Percentiles rank a stretch among this genome's conserved stretches.
Conservation (phyloP, 1,284 basidiomycete species). For the Heimioporus punctisporus region DNA sequence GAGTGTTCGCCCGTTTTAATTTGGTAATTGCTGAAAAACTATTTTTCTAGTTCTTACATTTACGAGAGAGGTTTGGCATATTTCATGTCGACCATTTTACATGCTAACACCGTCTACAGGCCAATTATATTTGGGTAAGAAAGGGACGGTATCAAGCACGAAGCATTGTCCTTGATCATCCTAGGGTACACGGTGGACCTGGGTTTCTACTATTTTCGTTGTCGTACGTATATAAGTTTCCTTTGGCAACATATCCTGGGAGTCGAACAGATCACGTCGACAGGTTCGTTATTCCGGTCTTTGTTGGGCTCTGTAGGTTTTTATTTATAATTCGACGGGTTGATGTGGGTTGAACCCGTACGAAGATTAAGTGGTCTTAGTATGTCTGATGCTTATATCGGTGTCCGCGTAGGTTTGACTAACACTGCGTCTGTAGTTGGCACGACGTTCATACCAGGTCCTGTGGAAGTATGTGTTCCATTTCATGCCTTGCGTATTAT, state of each 20-base stretch:
- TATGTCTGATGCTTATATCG: background rate
- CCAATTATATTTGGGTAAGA: conserved; percentile 13
- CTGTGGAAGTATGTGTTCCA: background rate
- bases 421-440: background rate
- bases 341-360: background rate
- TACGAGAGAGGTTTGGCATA: conserved; percentile 3
- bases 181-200: conserved; percentile 4
- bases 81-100: background rate
- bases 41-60: conserved; percentile 6
- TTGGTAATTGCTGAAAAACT: background rate
- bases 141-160: too few species aligned
- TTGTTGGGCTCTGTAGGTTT: background rate
- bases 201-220: conserved; percentile 9
- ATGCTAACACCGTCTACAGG: background rate
- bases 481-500: background rate
- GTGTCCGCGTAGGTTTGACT: background rate
- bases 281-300: conserved; percentile 10
- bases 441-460: background rate
- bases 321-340: background rate
- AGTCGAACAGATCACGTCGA: background rate
- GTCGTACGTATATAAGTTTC: background rate
- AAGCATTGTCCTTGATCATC: background rate
- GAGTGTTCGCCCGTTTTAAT: background rate
- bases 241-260: background rate
- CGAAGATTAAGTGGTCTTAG: background rate